These are phyloP conservation scores for Panicum virgatum DNA, from an alignment of 202 grass and related monocot genomes.

Conservation along the genomic window DNA sequence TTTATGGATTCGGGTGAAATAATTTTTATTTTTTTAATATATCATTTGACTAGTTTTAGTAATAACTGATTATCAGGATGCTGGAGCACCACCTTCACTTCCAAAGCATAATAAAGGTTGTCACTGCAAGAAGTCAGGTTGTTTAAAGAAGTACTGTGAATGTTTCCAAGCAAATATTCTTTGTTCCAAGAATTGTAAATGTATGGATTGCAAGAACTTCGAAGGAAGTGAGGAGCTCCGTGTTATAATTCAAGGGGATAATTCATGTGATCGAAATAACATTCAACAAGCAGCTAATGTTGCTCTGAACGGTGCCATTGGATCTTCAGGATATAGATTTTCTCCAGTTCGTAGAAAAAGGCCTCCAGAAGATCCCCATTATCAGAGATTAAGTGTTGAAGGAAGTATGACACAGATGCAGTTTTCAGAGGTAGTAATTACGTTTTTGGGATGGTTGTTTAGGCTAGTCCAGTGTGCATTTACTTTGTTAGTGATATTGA, in stretches of 20 bases:
- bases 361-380: constrained; percentile 45
- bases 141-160: constrained; percentile 84
- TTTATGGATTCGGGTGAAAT: constrained; percentile 5
- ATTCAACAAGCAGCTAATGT: constrained; percentile 71
- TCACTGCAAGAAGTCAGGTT: constrained; percentile 76
- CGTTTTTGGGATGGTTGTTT: constrained; percentile 12
- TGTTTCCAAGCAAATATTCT: constrained; percentile 84
- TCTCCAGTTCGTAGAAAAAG: constrained; percentile 57
- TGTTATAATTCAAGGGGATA: constrained; percentile 53
- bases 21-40: constrained; percentile 22
- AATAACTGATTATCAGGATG: constrained; percentile 46
- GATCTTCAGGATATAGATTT: constrained; percentile 57
- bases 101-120: constrained; percentile 79
- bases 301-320: constrained; percentile 59
- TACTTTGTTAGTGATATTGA: background rate
- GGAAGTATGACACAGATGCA: constrained; percentile 28
- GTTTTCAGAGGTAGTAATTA: constrained; percentile 43
- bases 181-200: constrained; percentile 80
- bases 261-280: constrained; percentile 45
- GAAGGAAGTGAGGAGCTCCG: constrained; percentile 68
- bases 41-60: constrained; percentile 23
- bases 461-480: constrained; percentile 5
- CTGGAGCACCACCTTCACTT: constrained; percentile 46
- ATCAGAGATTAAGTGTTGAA: constrained; percentile 42
- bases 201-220: constrained; percentile 70